A percentile compares a stretch with the other conserved stretches of the same genome.
These are phyloP conservation scores for Castanea sativa DNA, from an alignment of 306 rosid genomes.

Conservation along the genomic window DNA sequence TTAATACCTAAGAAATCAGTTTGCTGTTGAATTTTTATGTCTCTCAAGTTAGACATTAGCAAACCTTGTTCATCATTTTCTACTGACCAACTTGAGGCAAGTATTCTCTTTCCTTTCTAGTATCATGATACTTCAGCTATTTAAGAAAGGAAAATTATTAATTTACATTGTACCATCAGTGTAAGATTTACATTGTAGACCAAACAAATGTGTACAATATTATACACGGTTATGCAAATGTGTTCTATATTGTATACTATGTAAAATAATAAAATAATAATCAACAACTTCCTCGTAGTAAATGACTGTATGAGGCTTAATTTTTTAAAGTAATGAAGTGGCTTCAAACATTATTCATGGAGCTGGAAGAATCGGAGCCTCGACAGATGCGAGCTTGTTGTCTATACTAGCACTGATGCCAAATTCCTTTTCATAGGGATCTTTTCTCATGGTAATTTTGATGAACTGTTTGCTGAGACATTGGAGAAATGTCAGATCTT, in stretches of 20 bases:
- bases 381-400: conserved; percentile 36
- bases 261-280: neutral
- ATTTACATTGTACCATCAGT: too few species aligned
- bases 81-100: conserved; percentile 52
- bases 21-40: neutral
- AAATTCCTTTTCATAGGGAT: conserved; percentile 38
- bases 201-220: too few species aligned
- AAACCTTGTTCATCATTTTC: conserved; percentile 53
- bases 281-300: neutral
- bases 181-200: too few species aligned
- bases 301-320: neutral
- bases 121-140: conserved; percentile 40
- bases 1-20: neutral
- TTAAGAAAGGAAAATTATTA: neutral
- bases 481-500: neutral
- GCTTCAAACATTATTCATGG: conserved; percentile 35
- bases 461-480: conserved; percentile 28
- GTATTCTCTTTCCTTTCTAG: conserved; percentile 41
- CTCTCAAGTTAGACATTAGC: neutral
- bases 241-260: too few species aligned
- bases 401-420: conserved; percentile 31
- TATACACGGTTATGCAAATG: too few species aligned
- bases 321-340: neutral
- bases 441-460: conserved; percentile 34
- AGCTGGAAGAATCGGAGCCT: conserved; percentile 49